Percentiles rank a stretch among this genome's conserved stretches.
Conservation (phyloP, 345 rosid species). For the Aurinia saxatilis region DNA sequence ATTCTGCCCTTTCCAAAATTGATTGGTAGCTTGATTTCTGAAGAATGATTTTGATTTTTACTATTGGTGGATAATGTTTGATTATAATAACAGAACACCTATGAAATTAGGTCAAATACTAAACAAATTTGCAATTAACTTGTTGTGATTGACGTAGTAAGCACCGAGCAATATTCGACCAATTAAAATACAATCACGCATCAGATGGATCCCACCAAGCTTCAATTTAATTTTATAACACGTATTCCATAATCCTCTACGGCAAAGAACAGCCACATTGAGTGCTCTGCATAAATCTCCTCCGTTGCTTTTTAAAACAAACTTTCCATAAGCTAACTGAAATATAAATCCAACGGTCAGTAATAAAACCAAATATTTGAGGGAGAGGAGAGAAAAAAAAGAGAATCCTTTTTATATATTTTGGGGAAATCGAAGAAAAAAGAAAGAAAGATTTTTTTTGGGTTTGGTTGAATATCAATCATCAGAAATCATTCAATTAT, state of each 20-base stretch:
- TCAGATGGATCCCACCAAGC: background rate
- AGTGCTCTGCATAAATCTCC: background rate
- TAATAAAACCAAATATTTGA: background rate
- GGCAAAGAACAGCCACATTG: background rate
- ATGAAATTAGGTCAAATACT: slow-evolving; percentile 13
- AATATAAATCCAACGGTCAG: slow-evolving; percentile 4
- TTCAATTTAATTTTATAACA: background rate
- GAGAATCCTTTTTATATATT: background rate
- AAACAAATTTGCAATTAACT: background rate
- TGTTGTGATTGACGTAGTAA: slow-evolving; percentile 5
- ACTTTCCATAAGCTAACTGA: background rate
- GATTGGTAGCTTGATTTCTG: too few species aligned
- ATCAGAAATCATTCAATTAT: slow-evolving; percentile 3
- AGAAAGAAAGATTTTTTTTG: background rate
- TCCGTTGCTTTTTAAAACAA: background rate
- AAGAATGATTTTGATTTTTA: too few species aligned
- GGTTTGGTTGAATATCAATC: background rate
- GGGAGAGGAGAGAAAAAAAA: background rate
- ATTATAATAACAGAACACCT: too few species aligned
- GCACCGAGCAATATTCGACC: slow-evolving; percentile 12
- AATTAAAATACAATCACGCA: background rate
- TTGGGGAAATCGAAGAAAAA: background rate
- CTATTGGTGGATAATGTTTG: too few species aligned
- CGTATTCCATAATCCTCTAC: background rate
- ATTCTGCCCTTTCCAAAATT: too few species aligned